Conservation (phyloP, 108 stramenopile genomes). For the Cylindrotheca fusiformis region DNA sequence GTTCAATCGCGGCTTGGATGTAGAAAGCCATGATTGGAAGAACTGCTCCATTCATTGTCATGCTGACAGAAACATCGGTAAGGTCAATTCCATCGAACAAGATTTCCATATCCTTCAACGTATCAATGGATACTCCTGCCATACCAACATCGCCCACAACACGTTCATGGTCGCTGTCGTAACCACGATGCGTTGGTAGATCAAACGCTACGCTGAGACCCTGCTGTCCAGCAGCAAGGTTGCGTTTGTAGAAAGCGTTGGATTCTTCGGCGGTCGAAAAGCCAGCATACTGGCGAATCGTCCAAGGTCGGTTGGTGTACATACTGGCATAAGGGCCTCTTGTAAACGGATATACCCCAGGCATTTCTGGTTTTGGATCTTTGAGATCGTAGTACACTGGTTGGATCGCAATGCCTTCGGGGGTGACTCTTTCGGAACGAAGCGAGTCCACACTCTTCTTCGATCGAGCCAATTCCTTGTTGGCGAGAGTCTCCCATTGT, state of each 20-base stretch:
- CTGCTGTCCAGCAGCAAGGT: conserved; percentile 95
- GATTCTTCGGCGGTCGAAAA: conserved; percentile 97
- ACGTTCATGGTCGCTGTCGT: conserved; percentile 95
- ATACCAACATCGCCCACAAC: conserved; percentile 98
- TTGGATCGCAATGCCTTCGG: conserved; percentile 89
- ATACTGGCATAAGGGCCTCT: conserved; percentile 99
- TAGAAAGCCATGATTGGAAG: conserved; percentile 95
- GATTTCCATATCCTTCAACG: conserved; percentile 94
- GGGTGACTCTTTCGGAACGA: conserved; percentile 61
- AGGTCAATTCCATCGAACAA: conserved; percentile 96
- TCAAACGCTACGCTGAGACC: conserved; percentile 95
- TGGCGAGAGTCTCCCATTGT: conserved; percentile 66
- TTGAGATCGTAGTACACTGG: conserved; percentile 91
- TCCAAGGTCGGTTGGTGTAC: conserved; percentile 91
- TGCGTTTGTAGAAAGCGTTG: conserved; percentile 88
- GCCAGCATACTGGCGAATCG: conserved; percentile 93
- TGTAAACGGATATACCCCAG: conserved; percentile 93
- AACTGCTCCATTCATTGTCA: conserved; percentile 99
- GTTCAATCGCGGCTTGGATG: conserved; percentile 89
- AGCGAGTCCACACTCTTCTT: conserved; percentile 55
- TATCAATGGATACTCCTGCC: conserved; percentile 97
- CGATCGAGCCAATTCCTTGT: conserved; percentile 62
- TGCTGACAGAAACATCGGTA: conserved; percentile 90
- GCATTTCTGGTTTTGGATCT: conserved; percentile 64
- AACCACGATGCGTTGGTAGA: conserved; percentile 97